Percentiles rank a stretch among this genome's conserved stretches.
phyloP scores from a whole-genome alignment of 768 basidiomycete species.

The Chalciporus sphaerocephalus region DNA sequence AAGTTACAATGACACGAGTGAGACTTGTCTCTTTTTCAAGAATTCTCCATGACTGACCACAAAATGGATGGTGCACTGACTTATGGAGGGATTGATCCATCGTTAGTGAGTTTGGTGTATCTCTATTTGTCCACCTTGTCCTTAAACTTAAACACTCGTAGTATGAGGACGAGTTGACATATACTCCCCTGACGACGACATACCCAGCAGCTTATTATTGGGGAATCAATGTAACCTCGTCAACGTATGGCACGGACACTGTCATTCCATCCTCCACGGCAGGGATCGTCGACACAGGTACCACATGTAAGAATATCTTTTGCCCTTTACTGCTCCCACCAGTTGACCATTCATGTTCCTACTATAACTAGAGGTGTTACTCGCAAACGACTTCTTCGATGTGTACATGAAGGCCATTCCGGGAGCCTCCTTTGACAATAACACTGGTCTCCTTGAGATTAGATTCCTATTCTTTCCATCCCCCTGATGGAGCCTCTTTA shows the following conservation, averaged over 20 bases:
- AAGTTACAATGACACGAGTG: constrained; percentile 18
- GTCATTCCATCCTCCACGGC: constrained; percentile 20
- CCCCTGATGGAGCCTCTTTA: constrained; percentile 6
- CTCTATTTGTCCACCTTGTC: background rate
- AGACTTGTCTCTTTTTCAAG: background rate
- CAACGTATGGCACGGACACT: constrained; percentile 10
- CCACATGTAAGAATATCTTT: constrained; percentile 13
- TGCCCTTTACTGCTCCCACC: background rate
- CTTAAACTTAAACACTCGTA: constrained; percentile 1
- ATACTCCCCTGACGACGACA: constrained; percentile 27
- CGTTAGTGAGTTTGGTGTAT: constrained; percentile 10
- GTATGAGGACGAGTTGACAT: constrained; percentile 20
- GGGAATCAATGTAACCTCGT: constrained; percentile 26
- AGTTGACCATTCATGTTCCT: background rate
- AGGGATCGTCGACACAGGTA: constrained; percentile 29
- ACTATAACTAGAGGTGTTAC: constrained; percentile 13
- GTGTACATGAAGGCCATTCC: constrained; percentile 15
- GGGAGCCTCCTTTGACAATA: background rate
- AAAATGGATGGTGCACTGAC: constrained; percentile 23
- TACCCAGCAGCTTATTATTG: constrained; percentile 23
- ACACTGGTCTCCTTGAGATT: constrained; percentile 8
- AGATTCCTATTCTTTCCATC: constrained; percentile 8
- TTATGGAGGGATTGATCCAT: too few relatives aligned
- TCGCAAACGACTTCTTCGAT: constrained; percentile 19
- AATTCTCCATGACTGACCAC: background rate